These are phyloP conservation scores for Herpetomonas tarakana DNA, from an alignment of 208 protist species.

Conservation along the genomic window DNA sequence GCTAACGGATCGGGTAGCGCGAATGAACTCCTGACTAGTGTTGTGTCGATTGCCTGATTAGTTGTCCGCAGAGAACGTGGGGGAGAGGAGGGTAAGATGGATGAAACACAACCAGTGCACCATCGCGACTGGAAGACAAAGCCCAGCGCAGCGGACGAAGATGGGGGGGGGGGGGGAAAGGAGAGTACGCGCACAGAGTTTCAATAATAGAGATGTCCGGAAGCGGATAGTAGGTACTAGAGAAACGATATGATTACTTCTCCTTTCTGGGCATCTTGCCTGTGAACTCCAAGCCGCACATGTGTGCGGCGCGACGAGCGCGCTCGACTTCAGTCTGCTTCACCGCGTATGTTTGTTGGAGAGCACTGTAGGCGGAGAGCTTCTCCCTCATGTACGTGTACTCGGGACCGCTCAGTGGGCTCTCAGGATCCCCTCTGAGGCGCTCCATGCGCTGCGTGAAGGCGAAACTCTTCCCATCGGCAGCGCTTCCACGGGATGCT, in stretches of 20 bases:
- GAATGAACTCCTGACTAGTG: no score
- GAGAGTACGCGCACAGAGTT: neutral
- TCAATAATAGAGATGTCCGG: neutral
- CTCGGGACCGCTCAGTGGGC: slow-evolving; percentile 41
- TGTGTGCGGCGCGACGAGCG: slow-evolving; percentile 62
- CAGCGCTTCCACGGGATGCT: neutral
- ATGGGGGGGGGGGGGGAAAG: no score
- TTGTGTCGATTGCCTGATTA: no score
- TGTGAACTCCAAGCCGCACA: slow-evolving; percentile 86
- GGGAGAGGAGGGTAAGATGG: neutral
- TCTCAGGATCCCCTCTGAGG: slow-evolving; percentile 23
- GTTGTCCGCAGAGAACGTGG: no score
- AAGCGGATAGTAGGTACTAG: neutral
- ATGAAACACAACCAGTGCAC: no score
- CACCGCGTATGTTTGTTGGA: slow-evolving; percentile 75
- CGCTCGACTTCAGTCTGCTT: slow-evolving; percentile 86
- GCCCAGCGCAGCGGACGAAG: no score
- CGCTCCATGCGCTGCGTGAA: slow-evolving; percentile 25
- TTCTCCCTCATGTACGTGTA: slow-evolving; percentile 64
- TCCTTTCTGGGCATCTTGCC: slow-evolving; percentile 36
- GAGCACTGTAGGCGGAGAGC: slow-evolving; percentile 53
- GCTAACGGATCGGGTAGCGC: no score
- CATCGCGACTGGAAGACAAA: no score
- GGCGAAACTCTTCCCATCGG: slow-evolving; percentile 16
- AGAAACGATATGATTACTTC: neutral